A percentile compares a stretch with the other conserved stretches of the same genome.
phyloP scores from a whole-genome alignment of 1,139 yeast genomes.

The Nematodospora anomalae region DNA sequence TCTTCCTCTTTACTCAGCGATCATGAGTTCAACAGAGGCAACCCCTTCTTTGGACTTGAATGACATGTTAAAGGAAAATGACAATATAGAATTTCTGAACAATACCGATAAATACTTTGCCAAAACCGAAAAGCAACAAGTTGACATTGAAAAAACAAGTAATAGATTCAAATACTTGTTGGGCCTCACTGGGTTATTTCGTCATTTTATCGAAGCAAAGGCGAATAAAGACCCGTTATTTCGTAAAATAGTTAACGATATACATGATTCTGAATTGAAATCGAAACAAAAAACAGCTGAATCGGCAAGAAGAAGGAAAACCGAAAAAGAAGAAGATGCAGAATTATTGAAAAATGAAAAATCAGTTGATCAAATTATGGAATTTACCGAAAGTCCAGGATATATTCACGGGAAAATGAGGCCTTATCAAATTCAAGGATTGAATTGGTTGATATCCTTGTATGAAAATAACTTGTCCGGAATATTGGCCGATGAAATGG shows the following conservation, averaged over 20 bases:
- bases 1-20: background rate
- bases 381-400: slow-evolving; percentile 65
- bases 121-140: slow-evolving; percentile 44
- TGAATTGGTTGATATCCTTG: slow-evolving; percentile 85
- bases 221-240: slow-evolving; percentile 64
- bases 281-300: slow-evolving; percentile 14
- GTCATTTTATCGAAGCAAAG: slow-evolving; percentile 66
- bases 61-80: slow-evolving; percentile 15
- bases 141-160: slow-evolving; percentile 55
- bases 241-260: slow-evolving; percentile 44
- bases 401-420: slow-evolving; percentile 64
- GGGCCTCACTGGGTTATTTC: slow-evolving; percentile 65
- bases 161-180: slow-evolving; percentile 65
- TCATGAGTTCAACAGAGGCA: slow-evolving; percentile 9
- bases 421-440: slow-evolving; percentile 89
- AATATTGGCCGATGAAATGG: slow-evolving; percentile 97
- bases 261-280: slow-evolving; percentile 31
- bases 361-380: slow-evolving; percentile 43
- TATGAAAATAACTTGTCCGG: slow-evolving; percentile 87
- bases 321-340: slow-evolving; percentile 72
- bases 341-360: slow-evolving; percentile 60
- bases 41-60: slow-evolving; percentile 23
- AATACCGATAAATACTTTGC: slow-evolving; percentile 41
- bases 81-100: slow-evolving; percentile 17
- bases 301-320: slow-evolving; percentile 50